Base-by-base conservation (phyloP, 2,329 filamentous ascomycete genomes). In the Fusarium dlaminii region DNA sequence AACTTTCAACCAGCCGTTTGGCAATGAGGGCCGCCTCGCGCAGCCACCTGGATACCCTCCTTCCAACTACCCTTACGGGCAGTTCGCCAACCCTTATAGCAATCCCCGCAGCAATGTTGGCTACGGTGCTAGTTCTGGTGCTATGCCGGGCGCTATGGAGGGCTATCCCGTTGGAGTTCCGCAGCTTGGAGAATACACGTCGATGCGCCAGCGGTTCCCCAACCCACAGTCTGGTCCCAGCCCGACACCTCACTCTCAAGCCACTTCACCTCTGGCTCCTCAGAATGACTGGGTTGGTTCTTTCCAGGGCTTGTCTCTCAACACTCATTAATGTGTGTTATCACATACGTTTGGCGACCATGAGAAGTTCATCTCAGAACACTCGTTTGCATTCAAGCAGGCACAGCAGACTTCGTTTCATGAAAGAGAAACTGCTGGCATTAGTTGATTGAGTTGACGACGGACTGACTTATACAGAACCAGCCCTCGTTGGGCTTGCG, bases 231-330 rank as follows among this genome's bases (percentile, higher is more conserved):
- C 75, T 10, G 76, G 83, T 30, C 78, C 84, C 10, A 83, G 80
- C 62, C 81, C 79, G 15, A 65, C 75, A 14, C 78, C 81, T 30
- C 81, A 82, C 58, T 75, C 80, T 14, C 85, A 86, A 63, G 80
- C 80, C n/a, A 70, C 83, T 70, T 83, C 82, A 68, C 78, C 83
- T 74, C 82, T 88, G 65, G 79, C 81, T 57, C 80, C 81, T 36
- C 86, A 87, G 77, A 84, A 86, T 54, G 91, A 93, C 56, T 93
- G 92, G 91, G 83, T 87, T 32, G 84, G 85, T 60, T 83, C 87
- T 11, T 94, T 94, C 80, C 92, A 94, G 80, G 89, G 92, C 15
- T 84, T 95, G 24, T 95, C 93, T 5, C 87, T 95, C 72, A 93
- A 93, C 78, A 89, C 89, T 73, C 87, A 88, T 69, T 90, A 79